A percentile compares a stretch with the other conserved stretches of the same genome.
Evolutionary conservation across 2,329 filamentous ascomycete genomes (phyloP).

Genomic region (Arthrinium phaeospermum): DNA sequence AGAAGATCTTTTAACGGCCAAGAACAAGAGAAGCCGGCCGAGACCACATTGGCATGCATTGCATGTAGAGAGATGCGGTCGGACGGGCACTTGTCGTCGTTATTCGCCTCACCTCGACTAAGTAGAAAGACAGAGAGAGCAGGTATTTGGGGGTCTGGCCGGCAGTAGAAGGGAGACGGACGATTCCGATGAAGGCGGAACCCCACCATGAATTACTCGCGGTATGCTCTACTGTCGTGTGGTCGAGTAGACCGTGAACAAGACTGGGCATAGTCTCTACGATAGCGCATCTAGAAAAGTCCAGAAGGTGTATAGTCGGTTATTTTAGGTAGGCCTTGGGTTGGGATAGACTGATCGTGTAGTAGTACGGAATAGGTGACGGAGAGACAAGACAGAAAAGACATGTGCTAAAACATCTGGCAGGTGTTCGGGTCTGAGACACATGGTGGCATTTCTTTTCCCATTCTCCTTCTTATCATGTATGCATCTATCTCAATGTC

Average conservation of each 20-base stretch:
- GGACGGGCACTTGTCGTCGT: background rate
- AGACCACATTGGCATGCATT: constrained; percentile 2
- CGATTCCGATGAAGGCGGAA: background rate
- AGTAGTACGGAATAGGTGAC: background rate
- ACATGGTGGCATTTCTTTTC: background rate
- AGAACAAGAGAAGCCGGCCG: background rate
- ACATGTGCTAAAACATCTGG: constrained; percentile 10
- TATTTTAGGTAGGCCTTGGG: background rate
- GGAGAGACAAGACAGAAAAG: constrained; percentile 5
- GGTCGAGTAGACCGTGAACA: background rate
- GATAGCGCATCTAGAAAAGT: background rate
- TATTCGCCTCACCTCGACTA: background rate
- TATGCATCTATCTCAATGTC: background rate
- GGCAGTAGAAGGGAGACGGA: background rate
- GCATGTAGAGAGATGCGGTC: background rate
- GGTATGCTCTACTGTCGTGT: background rate
- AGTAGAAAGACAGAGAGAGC: background rate
- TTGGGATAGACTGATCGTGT: background rate
- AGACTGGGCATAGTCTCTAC: background rate
- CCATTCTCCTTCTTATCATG: background rate
- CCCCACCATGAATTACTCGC: background rate
- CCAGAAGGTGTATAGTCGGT: background rate
- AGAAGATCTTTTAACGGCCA: constrained; percentile 7
- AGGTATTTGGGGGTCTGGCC: background rate
- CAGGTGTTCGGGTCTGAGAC: constrained; percentile 14